Evolutionary conservation across 1,284 basidiomycete species (phyloP).

Genomic region (Jaminaea rosea): DNA sequence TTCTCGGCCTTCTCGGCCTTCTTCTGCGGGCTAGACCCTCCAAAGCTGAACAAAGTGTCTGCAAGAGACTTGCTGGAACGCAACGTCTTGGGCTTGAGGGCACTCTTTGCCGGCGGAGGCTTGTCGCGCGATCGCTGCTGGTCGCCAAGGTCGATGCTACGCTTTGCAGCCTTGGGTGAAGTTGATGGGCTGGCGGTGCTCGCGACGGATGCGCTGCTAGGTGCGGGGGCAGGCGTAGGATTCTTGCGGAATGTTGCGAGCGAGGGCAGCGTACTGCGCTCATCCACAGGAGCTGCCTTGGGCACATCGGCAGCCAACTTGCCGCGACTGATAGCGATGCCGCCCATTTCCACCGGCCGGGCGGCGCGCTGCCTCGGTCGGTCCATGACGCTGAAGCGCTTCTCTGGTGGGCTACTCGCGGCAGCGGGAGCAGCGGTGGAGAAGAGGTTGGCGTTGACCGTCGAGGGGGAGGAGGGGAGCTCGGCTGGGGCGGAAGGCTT

Average conservation of each 20-base stretch:
- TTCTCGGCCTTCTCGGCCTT: conserved; percentile 19
- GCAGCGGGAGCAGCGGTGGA: neutral
- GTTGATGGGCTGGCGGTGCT: conserved; percentile 1
- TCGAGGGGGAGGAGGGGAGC: too few relatives aligned
- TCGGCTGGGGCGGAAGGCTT: neutral
- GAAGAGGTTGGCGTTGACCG: neutral
- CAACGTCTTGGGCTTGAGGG: conserved; percentile 14
- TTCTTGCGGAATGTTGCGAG: conserved; percentile 7
- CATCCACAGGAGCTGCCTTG: conserved; percentile 12
- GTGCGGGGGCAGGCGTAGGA: neutral
- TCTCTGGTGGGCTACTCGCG: conserved; percentile 2
- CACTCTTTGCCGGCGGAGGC: conserved; percentile 27
- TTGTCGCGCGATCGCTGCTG: conserved; percentile 19
- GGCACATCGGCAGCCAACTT: conserved; percentile 14
- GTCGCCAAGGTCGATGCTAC: neutral
- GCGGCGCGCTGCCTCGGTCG: conserved; percentile 18
- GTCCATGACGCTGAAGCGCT: conserved; percentile 17
- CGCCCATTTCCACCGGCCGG: conserved; percentile 22
- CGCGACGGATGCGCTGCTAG: neutral
- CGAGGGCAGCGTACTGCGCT: conserved; percentile 20
- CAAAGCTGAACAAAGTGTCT: conserved; percentile 35
- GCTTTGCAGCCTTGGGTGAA: neutral
- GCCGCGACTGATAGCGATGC: conserved; percentile 21
- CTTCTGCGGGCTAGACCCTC: conserved; percentile 13
- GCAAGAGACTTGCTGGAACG: conserved; percentile 25